These are phyloP conservation scores for Hypoxylon sp. DNA, from an alignment of 2,329 filamentous ascomycete genomes.

Conservation along the genomic window DNA sequence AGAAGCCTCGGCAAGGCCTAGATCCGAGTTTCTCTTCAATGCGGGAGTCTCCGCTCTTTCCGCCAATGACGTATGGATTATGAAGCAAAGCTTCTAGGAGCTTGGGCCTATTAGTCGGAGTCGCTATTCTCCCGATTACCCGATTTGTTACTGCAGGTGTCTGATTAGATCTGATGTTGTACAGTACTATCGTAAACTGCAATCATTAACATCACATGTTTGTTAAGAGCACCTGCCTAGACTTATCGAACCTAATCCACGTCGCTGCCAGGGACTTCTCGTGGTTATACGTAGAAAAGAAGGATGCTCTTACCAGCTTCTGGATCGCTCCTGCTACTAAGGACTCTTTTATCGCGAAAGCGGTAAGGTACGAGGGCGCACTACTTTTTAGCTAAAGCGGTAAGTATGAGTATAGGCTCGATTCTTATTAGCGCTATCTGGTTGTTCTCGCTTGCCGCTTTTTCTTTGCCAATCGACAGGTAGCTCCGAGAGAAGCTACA, in stretches of 20 bases:
- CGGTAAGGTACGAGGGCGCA: too few species aligned
- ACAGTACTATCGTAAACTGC: constrained; percentile 14
- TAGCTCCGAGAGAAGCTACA: constrained; percentile 31
- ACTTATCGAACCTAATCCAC: too few species aligned
- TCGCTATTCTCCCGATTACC: constrained; percentile 24
- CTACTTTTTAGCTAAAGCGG: too few species aligned
- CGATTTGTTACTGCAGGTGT: constrained; percentile 12
- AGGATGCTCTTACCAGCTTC: too few species aligned
- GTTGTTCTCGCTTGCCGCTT: too few species aligned
- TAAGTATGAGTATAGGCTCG: too few species aligned
- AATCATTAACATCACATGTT: constrained; percentile 26
- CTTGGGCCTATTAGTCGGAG: constrained; percentile 28
- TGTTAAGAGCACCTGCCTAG: constrained; percentile 17
- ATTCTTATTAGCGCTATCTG: too few species aligned
- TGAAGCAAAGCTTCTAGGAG: constrained; percentile 12
- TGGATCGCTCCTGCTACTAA: too few species aligned
- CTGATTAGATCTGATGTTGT: constrained; percentile 28
- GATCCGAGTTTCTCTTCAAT: constrained; percentile 30
- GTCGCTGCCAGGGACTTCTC: too few species aligned
- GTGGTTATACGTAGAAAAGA: too few species aligned
- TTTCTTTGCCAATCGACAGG: constrained; percentile 28
- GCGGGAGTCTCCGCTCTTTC: constrained; percentile 13
- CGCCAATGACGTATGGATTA: constrained; percentile 29
- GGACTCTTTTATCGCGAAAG: too few species aligned
- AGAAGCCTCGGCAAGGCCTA: constrained; percentile 33